Evolutionary conservation across 257 asterid species (phyloP), one percentile per base, ranked within the genome.

Genomic region (Gentiana dahurica): DNA sequence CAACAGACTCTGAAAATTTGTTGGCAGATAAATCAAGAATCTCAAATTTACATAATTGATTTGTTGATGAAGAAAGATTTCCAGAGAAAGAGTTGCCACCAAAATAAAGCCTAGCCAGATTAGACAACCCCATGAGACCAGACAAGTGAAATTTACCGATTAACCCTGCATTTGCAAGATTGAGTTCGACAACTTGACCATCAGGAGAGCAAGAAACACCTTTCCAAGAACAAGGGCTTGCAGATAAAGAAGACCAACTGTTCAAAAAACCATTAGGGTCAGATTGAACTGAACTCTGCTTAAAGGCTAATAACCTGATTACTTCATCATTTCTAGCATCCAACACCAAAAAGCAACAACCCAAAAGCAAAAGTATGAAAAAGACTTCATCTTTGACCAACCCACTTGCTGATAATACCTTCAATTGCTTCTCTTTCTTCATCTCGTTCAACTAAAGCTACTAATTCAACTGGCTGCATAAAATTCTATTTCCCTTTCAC

Each of bases 71-170:
- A 10, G 89, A 84, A 48, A 91, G 83, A 63, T 87, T 71, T 10
- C 98, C 96, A 48, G 61, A 47, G 81, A 87, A 91, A 47, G 15
- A 77, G 66, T 91, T 91, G 49, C 95, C 96, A 58, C 68, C 61
- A 50, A 91, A 58, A 34, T 73, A 62, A 54, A 90, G 63, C 24
- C 71, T 49, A 58, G 73, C 58, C 68, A 90, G 83, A 41, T 66
- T 56, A 12, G 89, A 49, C 60, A 87, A 65, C 9, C 75, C 71
- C 77, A 73, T 60, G 34, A 90, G 78, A 57, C 81, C 81, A 51
- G 89, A 69, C 53, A 84, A 32, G 39, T 76, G 80, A 45, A 91
- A 79, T 5, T 58, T 65, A 48, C 98, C 98, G 9, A 33, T 59
- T 5, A 87, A 67, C 58, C 77, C 76, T 3, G 80, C 98, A 69